Evolutionary conservation across 257 asterid species (phyloP), one percentile per base, ranked within the genome.

Genomic region (Cruciata laevipes): DNA sequence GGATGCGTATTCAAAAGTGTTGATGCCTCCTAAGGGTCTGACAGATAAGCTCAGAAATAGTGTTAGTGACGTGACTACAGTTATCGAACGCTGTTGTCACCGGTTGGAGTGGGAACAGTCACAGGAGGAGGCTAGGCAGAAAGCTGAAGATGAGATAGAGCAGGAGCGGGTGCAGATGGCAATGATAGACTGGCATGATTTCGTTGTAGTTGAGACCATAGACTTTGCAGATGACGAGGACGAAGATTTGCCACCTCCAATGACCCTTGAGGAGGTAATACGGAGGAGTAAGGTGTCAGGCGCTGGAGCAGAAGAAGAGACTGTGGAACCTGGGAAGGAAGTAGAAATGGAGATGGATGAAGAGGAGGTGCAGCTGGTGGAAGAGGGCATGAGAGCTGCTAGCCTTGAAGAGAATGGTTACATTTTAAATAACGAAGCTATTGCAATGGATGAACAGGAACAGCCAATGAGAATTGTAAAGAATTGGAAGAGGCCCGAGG

Each of bases 261-360:
- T 92, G 98, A 92, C 96, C 11, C 85, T 89, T 42, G 97, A 92
- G 71, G 98, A 92, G 86, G 97, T 92, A 75, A 85, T 92, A 60
- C 86, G 96, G 75, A 89, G 98, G 82, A 89, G 98, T 87, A 92
- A 89, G 89, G 68, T 86, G 73, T 75, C 96, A 10, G 64, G 86
- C 30, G 61, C 73, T 82, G 95, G 86, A 71, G 95, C 83, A 69
- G 95, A 84, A 71, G 97, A 86, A n/a, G 96, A 87, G 61, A 56
- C 72, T 71, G 79, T 82, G 69, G 97, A 89, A 83, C 91, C 95
- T 73, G 92, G 89, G 40, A 92, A 92, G 84, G 98, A 89, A 77
- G 91, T 89, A 6, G 97, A 90, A 74, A 92, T 89, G 98, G 97
- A 89, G 63, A 92, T 92, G 98, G 98, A 92, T 62, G 98, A 92